Base-by-base conservation (phyloP, 345 rosid species). In the Moricandia arvensis region DNA sequence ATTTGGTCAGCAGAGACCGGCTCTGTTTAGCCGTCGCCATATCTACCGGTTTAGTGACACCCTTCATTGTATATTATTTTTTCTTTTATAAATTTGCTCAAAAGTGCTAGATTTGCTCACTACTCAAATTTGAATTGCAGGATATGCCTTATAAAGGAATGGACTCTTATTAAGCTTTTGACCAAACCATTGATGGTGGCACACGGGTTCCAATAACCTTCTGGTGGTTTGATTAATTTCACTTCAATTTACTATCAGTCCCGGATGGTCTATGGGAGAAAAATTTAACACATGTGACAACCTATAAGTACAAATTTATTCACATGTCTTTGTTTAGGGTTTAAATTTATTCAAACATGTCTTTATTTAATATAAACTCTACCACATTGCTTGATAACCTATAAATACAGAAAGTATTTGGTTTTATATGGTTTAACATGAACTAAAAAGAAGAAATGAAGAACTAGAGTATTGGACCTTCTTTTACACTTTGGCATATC, bases 1-100 rank as follows among this genome's bases (percentile, higher is more conserved):
- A 68, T 63, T 84, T 64, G 84, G 86, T 71, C 97, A 91, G 53
- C 86, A 83, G 57, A 86, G 95, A 69, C 93, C 82, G 35, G 79
- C 86, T 49, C 59, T 87, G 75, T 94, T 89, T 85, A 84, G 87
- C 89, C 81, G 7, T 8, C 75, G 3, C 71, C 77, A 0, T 90
- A 87, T 82, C 96, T 83, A 76, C 92, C 90, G 75, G 95, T 90
- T 80, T 71, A 57, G 63, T 69, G 4, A 33, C 26, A 17, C 45
- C 49, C 11, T 60, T 4, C 61, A 47, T 8, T 43, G n/a, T 24
- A n/a, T 24, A 21, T 8, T 41, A 1, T 59, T 33, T 21, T 41
- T 9, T 30, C 3, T 24, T 41, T 47, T 18, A 27, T 2, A 24
- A n/a, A 49, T 54, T 47, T 47, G 63, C 2, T 57, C 13, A n/a